Percentiles rank a stretch among this genome's conserved stretches.
These are phyloP conservation scores for Phylloporus rhodoxanthus DNA, from an alignment of 768 basidiomycete genomes.

Conservation along the genomic window DNA sequence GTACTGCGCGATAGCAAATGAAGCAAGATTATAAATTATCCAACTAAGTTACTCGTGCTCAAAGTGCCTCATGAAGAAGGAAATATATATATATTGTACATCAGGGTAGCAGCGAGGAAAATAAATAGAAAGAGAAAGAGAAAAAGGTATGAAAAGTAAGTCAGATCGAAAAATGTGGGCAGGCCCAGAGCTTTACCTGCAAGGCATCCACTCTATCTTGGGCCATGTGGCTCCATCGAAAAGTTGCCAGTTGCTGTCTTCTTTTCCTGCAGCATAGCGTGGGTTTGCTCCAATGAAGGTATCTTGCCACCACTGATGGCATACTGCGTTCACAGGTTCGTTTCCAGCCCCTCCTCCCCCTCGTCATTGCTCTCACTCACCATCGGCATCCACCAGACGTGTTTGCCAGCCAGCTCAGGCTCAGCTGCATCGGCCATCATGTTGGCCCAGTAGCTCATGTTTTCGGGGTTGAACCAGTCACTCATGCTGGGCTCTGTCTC, in stretches of 20 bases:
- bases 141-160: neutral
- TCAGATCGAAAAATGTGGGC: slow-evolving; percentile 26
- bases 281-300: slow-evolving; percentile 9
- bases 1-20: slow-evolving; percentile 10
- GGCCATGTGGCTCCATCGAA: slow-evolving; percentile 31
- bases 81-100: slow-evolving; percentile 16
- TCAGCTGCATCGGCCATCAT: slow-evolving; percentile 15
- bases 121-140: slow-evolving; percentile 1
- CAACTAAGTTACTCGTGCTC: slow-evolving; percentile 31
- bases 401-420: slow-evolving; percentile 10
- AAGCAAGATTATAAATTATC: slow-evolving; percentile 26
- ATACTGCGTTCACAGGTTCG: slow-evolving; percentile 28
- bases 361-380: slow-evolving; percentile 18
- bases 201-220: slow-evolving; percentile 33
- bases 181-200: slow-evolving; percentile 30
- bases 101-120: slow-evolving; percentile 10
- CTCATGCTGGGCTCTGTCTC: slow-evolving; percentile 16
- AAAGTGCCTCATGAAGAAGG: slow-evolving; percentile 17
- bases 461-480: slow-evolving; percentile 23
- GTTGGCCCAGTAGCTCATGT: slow-evolving; percentile 26
- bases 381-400: slow-evolving; percentile 25
- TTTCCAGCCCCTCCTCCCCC: slow-evolving; percentile 16
- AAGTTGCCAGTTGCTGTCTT: neutral
- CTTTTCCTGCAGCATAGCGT: slow-evolving; percentile 12
- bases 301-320: slow-evolving; percentile 25